phyloP scores from a whole-genome alignment of 1,139 yeast genomes.

The Wickerhamomyces sp. region DNA sequence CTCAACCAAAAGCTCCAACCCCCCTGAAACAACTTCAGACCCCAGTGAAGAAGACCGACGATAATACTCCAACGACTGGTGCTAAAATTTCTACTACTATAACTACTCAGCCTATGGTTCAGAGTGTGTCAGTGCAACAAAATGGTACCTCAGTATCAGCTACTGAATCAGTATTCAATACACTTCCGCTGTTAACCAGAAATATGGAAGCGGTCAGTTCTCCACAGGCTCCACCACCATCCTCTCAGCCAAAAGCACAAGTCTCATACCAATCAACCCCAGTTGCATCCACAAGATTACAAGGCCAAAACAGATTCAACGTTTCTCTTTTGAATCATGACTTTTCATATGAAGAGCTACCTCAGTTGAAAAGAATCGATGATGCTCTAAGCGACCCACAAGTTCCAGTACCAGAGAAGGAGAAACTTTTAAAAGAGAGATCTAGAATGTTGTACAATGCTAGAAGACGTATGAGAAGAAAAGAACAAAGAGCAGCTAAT shows the following conservation, averaged over 20 bases:
- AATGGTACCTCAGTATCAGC: too few species aligned
- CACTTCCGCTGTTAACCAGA: too few species aligned
- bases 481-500: neutral
- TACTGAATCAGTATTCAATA: too few species aligned
- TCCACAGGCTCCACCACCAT: neutral
- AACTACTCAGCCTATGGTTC: too few species aligned
- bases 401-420: neutral
- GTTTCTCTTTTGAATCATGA: conserved; percentile 3
- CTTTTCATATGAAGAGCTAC: conserved; percentile 8
- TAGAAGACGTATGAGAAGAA: conserved; percentile 12
- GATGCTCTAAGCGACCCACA: conserved; percentile 6
- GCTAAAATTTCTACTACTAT: too few species aligned
- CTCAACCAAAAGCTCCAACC: neutral
- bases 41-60: too few species aligned
- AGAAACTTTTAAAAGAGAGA: conserved; percentile 3
- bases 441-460: conserved; percentile 12
- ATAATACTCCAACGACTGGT: too few species aligned
- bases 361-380: conserved; percentile 4
- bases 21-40: too few species aligned
- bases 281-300: neutral
- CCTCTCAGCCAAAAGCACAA: neutral
- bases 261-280: neutral
- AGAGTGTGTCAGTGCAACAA: too few species aligned
- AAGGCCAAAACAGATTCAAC: neutral
- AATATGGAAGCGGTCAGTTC: neutral